Evolutionary conservation across 2,329 filamentous ascomycete species (phyloP).

Genomic region (Parastagonospora nodorum): DNA sequence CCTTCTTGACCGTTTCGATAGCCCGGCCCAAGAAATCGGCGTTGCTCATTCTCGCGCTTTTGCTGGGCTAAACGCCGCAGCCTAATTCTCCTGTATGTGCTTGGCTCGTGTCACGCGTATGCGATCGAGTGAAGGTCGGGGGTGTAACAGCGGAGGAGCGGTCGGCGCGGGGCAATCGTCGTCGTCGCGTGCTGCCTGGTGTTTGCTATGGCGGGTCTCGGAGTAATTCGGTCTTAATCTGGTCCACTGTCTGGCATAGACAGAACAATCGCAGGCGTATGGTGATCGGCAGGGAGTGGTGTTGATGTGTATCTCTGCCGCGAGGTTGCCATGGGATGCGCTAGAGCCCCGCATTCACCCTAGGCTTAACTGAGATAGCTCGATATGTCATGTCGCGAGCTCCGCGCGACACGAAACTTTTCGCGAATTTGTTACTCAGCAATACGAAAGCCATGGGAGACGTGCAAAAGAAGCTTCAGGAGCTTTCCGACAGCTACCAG

Average conservation of each 20-base stretch:
- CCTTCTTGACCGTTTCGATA: conserved; percentile 96
- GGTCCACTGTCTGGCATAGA: too few relatives aligned
- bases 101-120: conserved; percentile 14
- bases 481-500: conserved; percentile 84
- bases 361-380: conserved; percentile 29
- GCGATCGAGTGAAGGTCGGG: conserved; percentile 4
- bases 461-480: conserved; percentile 76
- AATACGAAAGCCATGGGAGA: conserved; percentile 52
- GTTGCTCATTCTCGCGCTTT: conserved; percentile 73
- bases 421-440: conserved; percentile 29
- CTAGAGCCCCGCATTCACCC: conserved; percentile 25
- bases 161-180: conserved; percentile 16
- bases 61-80: conserved; percentile 9
- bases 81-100: not conserved
- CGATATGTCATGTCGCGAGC: conserved; percentile 28
- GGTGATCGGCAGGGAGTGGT: not conserved
- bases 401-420: conserved; percentile 20
- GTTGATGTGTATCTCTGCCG: conserved; percentile 3
- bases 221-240: too few relatives aligned
- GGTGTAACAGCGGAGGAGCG: conserved; percentile 14
- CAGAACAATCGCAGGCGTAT: not conserved
- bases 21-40: conserved; percentile 96
- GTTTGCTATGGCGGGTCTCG: not conserved
- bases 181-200: not conserved
- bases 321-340: conserved; percentile 17